Base-by-base conservation (phyloP, 768 basidiomycete genomes). In the Phallus indusiatus region DNA sequence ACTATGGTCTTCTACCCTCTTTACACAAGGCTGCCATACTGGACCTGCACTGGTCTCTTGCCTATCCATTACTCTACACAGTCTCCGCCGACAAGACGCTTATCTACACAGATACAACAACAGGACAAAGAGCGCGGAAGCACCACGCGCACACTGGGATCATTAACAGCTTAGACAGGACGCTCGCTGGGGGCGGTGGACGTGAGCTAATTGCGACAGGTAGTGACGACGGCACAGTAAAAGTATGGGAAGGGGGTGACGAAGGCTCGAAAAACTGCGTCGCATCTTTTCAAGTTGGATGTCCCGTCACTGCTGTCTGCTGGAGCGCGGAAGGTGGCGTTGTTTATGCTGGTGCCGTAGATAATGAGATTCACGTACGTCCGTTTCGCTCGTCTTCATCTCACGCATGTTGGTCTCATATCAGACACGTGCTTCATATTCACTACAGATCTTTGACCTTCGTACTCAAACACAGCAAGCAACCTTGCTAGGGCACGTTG, bases 281-380 rank as follows among this genome's bases (percentile, higher is more conserved):
- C 16, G 85, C 86, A 11, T 84, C 85, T 51, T 88, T 94, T 63
- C 87, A 92, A 56, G 63, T 92, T 17, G 90, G 90, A 5, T 93
- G 89, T 67, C 94, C 96, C 0, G 89, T 93, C 33, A 99, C 95
- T 14, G 78, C 87, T 1, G 94, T 94, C 0, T 87, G 86, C 65
- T 98, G 90, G 94, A 88, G 88, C 69, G 83, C 83, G 18, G 96
- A 99, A 67, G 96, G 92, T 1, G 80, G 88, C 60, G 87, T 82
- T 60, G 79, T 96, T 35, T 99, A 91, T 64, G 81, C 91, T n/a
- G 94, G 87, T 5, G 93, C 90, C 14, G 71, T 98, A 66, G 95
- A 99, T 72, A 99, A 99, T 64, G 92, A 93, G 70, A 86, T 99
- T 61, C 94, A 97, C 69, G 94, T 95, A 67, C n/a, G n/a, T n/a